phyloP scores from a whole-genome alignment of 2,329 filamentous ascomycete species.

The Calonectria henricotiae region DNA sequence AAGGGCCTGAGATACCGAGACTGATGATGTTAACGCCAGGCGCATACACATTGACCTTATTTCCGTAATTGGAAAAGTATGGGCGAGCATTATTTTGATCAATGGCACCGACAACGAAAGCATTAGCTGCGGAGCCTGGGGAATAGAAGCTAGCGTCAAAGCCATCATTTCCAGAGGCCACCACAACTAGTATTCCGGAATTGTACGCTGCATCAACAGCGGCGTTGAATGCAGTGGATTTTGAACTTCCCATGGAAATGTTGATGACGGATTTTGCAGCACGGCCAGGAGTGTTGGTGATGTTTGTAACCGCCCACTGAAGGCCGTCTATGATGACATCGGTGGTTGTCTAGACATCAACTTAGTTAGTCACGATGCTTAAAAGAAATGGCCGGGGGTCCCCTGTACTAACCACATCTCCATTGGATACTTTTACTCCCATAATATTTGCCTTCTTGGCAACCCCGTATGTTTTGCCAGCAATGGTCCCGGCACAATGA shows the following conservation, averaged over 20 bases:
- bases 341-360: neutral
- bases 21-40: conserved; percentile 4
- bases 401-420: neutral
- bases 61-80: conserved; percentile 12
- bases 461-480: neutral
- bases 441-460: conserved; percentile 15
- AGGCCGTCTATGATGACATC: conserved; percentile 10
- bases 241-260: conserved; percentile 16
- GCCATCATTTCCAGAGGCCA: conserved; percentile 10
- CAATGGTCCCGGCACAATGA: conserved; percentile 1
- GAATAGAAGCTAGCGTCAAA: conserved; percentile 7
- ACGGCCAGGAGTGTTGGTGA: conserved; percentile 5
- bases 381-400: neutral
- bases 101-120: neutral
- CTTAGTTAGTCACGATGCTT: neutral
- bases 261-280: conserved; percentile 15
- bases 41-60: neutral
- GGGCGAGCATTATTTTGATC: conserved; percentile 3
- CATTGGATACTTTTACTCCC: conserved; percentile 2
- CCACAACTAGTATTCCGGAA: conserved; percentile 2
- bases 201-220: conserved; percentile 6
- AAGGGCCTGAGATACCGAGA: neutral
- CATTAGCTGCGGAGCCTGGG: neutral
- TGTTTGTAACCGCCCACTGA: conserved; percentile 13
- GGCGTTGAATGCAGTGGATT: conserved; percentile 1